A percentile compares a stretch with the other conserved stretches of the same genome.
phyloP scores from a whole-genome alignment of 2,329 filamentous ascomycete genomes.

The Pyrenochaeta sp. region DNA sequence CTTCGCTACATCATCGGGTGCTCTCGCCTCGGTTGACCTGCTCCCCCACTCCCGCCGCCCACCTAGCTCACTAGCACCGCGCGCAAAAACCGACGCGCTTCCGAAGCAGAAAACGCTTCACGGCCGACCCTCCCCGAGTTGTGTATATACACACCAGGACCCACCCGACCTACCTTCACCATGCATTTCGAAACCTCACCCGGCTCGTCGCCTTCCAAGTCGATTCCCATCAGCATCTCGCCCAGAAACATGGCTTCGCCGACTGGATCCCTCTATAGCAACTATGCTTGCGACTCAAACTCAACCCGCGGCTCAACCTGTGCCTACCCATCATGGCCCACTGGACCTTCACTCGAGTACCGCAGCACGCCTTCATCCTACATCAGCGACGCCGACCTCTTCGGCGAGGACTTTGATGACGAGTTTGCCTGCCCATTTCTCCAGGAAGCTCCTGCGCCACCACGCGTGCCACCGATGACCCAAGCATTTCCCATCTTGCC shows the following conservation, averaged over 20 bases:
- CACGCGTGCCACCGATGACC: constrained; percentile 44
- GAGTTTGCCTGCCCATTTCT: constrained; percentile 42
- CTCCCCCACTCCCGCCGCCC: too few relatives aligned
- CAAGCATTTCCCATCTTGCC: constrained; percentile 48
- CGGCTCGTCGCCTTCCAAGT: constrained; percentile 47
- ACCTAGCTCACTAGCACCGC: too few relatives aligned
- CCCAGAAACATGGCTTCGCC: constrained; percentile 46
- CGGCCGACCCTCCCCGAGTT: constrained; percentile 34
- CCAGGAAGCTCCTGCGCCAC: constrained; percentile 50
- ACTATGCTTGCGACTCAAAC: constrained; percentile 37
- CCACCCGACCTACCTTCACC: constrained; percentile 31
- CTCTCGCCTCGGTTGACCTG: constrained; percentile 39
- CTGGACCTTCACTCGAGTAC: constrained; percentile 46
- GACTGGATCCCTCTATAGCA: constrained; percentile 46
- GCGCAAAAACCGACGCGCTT: constrained; percentile 9
- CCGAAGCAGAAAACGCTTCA: constrained; percentile 15
- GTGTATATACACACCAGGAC: constrained; percentile 34
- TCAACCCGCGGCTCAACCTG: constrained; percentile 45
- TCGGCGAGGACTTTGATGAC: constrained; percentile 48
- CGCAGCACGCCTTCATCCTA: constrained; percentile 49
- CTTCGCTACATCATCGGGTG: constrained; percentile 35
- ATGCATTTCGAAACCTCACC: constrained; percentile 50
- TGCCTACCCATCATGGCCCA: constrained; percentile 52
- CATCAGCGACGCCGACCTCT: constrained; percentile 52
- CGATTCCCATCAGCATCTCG: constrained; percentile 47